Conservation (phyloP, 176 grass and related monocot genomes). For the Poa pratensis region DNA sequence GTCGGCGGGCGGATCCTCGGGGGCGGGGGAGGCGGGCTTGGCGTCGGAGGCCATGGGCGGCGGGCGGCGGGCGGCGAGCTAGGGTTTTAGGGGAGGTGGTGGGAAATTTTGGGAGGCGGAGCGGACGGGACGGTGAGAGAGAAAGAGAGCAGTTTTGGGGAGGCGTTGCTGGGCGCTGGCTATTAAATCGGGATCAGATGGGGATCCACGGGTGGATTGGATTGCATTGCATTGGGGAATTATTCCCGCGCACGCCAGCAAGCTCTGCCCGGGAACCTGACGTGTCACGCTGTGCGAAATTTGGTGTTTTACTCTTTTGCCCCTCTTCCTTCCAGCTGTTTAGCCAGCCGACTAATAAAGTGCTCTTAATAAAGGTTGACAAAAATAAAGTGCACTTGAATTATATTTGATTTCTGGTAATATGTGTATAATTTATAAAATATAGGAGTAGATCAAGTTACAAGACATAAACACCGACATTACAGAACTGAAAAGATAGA, state of each 20-base stretch:
- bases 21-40: conserved; percentile 31
- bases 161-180: background rate
- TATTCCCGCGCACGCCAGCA: background rate
- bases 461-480: no score
- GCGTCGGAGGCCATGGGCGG: conserved; percentile 57
- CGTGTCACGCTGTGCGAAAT: background rate
- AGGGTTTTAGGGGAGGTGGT: conserved; percentile 50
- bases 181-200: conserved; percentile 14
- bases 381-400: no score
- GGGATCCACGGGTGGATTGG: background rate
- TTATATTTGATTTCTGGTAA: no score
- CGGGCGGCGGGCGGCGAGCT: conserved; percentile 8
- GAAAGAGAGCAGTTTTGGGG: background rate
- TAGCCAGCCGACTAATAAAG: no score
- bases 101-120: conserved; percentile 39
- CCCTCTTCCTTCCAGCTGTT: background rate
- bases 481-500: no score
- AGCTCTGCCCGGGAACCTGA: background rate
- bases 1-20: conserved; percentile 48
- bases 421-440: no score
- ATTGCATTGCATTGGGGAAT: background rate
- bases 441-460: no score
- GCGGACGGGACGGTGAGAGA: background rate
- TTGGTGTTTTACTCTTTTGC: conserved; percentile 4
- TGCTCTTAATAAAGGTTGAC: no score